Percentiles rank a stretch among this genome's conserved stretches.
Evolutionary conservation across 1,284 basidiomycete species (phyloP).

Genomic region (Neonothopanus nambi): DNA sequence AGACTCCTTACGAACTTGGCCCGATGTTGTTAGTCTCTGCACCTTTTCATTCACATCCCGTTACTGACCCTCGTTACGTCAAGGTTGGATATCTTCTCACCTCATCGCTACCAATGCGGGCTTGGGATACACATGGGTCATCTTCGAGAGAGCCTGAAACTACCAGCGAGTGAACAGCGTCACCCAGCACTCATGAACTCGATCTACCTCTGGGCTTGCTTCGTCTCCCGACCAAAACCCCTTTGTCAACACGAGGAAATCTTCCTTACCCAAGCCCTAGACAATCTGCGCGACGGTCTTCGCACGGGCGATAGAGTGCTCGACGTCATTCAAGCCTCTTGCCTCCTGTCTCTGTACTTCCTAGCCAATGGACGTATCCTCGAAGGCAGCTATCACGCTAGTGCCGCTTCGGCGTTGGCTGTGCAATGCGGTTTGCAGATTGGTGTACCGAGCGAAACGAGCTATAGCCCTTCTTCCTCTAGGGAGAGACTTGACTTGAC

Average conservation of each 20-base stretch:
- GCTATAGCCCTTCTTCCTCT: conserved; percentile 33
- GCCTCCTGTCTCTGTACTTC: conserved; percentile 72
- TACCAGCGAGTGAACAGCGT: conserved; percentile 54
- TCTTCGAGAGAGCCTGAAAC: conserved; percentile 56
- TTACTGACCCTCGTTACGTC: conserved; percentile 17
- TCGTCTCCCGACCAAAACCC: conserved; percentile 67
- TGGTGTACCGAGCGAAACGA: conserved; percentile 36
- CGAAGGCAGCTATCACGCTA: conserved; percentile 73
- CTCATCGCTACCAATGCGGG: conserved; percentile 74
- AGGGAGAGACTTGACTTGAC: conserved; percentile 49
- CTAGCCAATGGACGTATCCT: conserved; percentile 68
- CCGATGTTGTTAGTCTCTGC: conserved; percentile 58
- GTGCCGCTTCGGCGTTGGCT: conserved; percentile 64
- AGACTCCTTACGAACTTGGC: conserved; percentile 60
- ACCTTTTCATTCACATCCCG: conserved; percentile 13
- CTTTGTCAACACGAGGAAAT: conserved; percentile 67
- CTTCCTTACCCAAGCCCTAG: conserved; percentile 61
- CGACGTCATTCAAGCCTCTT: conserved; percentile 73
- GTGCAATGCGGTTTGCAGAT: conserved; percentile 68
- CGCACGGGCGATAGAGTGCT: conserved; percentile 53
- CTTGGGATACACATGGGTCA: conserved; percentile 66
- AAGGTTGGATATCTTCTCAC: conserved; percentile 72
- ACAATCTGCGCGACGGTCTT: conserved; percentile 60
- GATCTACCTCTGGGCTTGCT: conserved; percentile 79
- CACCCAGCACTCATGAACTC: conserved; percentile 76